phyloP scores from a whole-genome alignment of 192 early-diverging fungal genomes.

The Spizellomyces punctatus region DNA sequence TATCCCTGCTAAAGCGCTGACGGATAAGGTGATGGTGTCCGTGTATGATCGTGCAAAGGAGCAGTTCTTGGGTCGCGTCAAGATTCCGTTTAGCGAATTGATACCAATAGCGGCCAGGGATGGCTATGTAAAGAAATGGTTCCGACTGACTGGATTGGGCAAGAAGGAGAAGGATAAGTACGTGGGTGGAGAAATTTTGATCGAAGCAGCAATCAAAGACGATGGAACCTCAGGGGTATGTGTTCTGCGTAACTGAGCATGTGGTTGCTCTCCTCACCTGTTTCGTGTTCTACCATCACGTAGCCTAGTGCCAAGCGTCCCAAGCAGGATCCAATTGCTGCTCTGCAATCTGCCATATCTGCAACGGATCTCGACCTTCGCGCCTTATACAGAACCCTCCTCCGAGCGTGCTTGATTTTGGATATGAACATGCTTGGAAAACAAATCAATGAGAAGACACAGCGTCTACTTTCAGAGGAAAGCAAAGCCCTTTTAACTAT shows the following conservation, averaged over 20 bases:
- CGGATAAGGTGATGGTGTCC: conserved; percentile 47
- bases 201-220: conserved; percentile 47
- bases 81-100: conserved; percentile 45
- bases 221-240: conserved; percentile 10
- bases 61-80: conserved; percentile 52
- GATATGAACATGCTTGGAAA: conserved; percentile 46
- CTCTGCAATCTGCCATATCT: conserved; percentile 12
- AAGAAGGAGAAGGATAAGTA: conserved; percentile 58
- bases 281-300: neutral
- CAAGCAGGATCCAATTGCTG: conserved; percentile 9
- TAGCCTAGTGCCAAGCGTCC: neutral
- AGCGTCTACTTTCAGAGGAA: conserved; percentile 50
- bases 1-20: conserved; percentile 34
- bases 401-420: conserved; percentile 44
- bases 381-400: conserved; percentile 46
- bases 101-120: conserved; percentile 38
- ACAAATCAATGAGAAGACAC: conserved; percentile 40
- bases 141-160: conserved; percentile 38
- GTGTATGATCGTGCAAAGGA: conserved; percentile 56
- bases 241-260: neutral
- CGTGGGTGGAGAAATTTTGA: conserved; percentile 55
- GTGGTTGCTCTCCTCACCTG: neutral
- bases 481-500: conserved; percentile 41
- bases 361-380: conserved; percentile 40
- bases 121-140: conserved; percentile 41